Conservation (phyloP, 23 red algal genomes). For the Pyropia yezoensis region DNA sequence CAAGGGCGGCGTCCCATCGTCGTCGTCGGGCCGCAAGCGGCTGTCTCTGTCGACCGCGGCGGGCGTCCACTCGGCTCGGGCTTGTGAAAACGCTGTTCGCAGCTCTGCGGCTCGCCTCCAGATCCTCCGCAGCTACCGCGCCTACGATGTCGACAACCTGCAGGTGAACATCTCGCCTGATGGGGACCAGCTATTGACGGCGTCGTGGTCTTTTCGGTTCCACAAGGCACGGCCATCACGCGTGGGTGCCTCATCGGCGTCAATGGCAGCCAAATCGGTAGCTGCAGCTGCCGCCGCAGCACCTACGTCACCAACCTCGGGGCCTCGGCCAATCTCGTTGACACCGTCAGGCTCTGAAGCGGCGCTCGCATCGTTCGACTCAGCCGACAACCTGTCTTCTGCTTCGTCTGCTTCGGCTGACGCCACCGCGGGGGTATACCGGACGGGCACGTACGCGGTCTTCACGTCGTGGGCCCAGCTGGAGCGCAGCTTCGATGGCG, state of each 20-base stretch:
- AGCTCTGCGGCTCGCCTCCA: conserved; percentile 57
- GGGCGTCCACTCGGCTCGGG: too few relatives aligned
- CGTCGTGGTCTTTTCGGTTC: too few relatives aligned
- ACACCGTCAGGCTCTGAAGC: too few relatives aligned
- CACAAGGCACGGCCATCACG: too few relatives aligned
- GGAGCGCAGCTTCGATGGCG: conserved; percentile 51
- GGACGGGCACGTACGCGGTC: conserved; percentile 63
- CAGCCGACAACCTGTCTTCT: conserved; percentile 78
- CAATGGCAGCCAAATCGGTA: too few relatives aligned
- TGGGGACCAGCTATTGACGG: conserved; percentile 1
- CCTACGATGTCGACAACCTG: conserved; percentile 74
- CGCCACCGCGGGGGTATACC: conserved; percentile 33
- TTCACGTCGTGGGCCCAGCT: conserved; percentile 48
- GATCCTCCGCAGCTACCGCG: conserved; percentile 64
- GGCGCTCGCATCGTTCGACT: conserved; percentile 65
- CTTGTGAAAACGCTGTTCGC: conserved; percentile 6
- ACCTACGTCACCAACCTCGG: too few relatives aligned
- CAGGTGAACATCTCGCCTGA: conserved; percentile 12
- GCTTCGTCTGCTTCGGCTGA: conserved; percentile 10
- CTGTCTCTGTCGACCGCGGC: too few relatives aligned
- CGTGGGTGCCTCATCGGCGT: too few relatives aligned
- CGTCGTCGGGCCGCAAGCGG: too few relatives aligned
- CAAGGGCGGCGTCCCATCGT: too few relatives aligned
- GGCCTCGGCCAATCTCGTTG: too few relatives aligned
- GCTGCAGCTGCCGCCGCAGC: too few relatives aligned